Conservation (phyloP, 441 rosid species). For the Viola pubescens region DNA sequence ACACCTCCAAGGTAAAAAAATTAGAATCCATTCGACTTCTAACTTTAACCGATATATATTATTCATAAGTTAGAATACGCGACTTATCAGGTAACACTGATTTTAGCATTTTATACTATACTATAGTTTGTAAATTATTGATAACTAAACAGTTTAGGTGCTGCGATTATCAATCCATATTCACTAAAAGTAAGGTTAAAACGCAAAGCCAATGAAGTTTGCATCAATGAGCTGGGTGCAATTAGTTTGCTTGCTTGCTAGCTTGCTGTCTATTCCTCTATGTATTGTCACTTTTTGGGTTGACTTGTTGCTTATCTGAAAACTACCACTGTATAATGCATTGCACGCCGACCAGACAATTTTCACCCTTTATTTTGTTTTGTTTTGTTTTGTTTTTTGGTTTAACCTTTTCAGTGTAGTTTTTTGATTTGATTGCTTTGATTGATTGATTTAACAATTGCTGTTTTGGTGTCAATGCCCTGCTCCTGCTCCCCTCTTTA, state of each 20-base stretch:
- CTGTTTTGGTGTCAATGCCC: slow-evolving; percentile 22
- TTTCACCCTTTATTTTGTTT: slow-evolving; percentile 15
- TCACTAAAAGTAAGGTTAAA: slow-evolving; percentile 1
- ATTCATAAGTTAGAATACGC: no score
- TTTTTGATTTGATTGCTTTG: slow-evolving; percentile 41
- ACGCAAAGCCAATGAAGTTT: neutral
- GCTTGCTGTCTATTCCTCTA: neutral
- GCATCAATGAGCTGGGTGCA: slow-evolving; percentile 3
- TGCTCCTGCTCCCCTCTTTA: slow-evolving; percentile 1
- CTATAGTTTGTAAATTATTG: no score
- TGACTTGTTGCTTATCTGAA: slow-evolving; percentile 24
- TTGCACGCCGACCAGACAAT: slow-evolving; percentile 19
- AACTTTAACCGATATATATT: no score
- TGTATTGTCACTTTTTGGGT: slow-evolving; percentile 43
- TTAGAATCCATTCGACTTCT: neutral
- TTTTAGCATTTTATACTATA: no score
- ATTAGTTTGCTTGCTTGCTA: neutral
- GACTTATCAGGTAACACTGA: neutral
- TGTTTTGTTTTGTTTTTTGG: neutral
- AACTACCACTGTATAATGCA: neutral
- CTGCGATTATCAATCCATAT: neutral
- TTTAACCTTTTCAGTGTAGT: slow-evolving; percentile 19
- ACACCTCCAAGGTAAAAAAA: slow-evolving; percentile 66
- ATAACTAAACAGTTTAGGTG: no score
- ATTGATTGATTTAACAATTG: slow-evolving; percentile 31